phyloP scores from a whole-genome alignment of 2,329 filamentous ascomycete genomes.

The Fusarium metavorans region DNA sequence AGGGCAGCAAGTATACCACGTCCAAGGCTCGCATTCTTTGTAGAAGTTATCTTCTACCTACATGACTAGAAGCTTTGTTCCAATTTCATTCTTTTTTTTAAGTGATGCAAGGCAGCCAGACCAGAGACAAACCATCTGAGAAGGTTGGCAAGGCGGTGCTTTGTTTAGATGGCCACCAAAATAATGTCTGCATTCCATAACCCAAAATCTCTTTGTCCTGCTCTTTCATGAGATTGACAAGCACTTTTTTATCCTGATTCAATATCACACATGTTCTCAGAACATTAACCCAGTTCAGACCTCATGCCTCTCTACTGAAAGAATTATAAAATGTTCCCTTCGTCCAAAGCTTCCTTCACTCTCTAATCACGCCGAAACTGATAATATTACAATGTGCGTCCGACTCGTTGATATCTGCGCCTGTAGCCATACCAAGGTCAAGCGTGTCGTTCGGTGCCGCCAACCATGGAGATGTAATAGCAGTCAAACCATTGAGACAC shows the following conservation, averaged over 20 bases:
- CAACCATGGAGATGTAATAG: background rate
- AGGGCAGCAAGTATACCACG: background rate
- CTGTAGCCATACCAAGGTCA: background rate
- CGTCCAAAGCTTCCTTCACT: background rate
- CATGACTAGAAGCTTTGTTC: background rate
- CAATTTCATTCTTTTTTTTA: background rate
- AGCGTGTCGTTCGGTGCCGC: background rate
- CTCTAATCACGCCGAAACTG: background rate
- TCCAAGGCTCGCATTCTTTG: background rate
- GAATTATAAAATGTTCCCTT: background rate
- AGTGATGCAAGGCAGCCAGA: background rate
- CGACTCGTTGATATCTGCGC: background rate
- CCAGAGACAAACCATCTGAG: background rate
- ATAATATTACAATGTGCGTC: background rate
- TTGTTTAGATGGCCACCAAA: background rate
- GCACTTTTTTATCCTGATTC: background rate
- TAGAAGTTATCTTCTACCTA: background rate
- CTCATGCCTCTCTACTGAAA: background rate
- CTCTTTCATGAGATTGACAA: background rate
- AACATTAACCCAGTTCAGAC: background rate
- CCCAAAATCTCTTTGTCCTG: background rate
- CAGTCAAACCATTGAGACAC: background rate
- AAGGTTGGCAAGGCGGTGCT: background rate
- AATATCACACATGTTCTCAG: background rate
- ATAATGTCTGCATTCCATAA: background rate